Evolutionary conservation across 768 basidiomycete species (phyloP).

Genomic region (Rubroboletus satanas): DNA sequence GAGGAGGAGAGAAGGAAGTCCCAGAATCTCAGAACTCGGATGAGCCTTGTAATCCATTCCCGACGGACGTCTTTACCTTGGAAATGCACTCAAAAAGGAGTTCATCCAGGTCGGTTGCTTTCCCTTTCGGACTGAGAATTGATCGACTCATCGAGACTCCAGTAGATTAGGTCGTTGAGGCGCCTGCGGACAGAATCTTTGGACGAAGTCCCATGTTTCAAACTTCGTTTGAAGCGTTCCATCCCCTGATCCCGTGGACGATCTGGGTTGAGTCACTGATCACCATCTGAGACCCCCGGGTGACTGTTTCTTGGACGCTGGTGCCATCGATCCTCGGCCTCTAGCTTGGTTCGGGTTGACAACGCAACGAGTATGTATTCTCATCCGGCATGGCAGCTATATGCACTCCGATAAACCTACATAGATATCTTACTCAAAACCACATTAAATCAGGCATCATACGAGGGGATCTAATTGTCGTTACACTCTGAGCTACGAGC

Average conservation of each 20-base stretch:
- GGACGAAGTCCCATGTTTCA: too few relatives aligned
- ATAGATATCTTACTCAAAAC: not conserved
- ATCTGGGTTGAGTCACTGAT: too few relatives aligned
- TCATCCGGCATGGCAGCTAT: not conserved
- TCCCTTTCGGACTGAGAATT: not conserved
- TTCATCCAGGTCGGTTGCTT: constrained; percentile 27
- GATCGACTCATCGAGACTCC: constrained; percentile 20
- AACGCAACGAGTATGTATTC: too few relatives aligned
- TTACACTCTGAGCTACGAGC: not conserved
- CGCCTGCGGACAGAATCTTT: too few relatives aligned
- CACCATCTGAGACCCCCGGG: not conserved
- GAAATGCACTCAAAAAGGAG: constrained; percentile 32
- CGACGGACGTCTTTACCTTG: constrained; percentile 41
- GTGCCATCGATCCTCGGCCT: too few relatives aligned
- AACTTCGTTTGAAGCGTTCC: constrained; percentile 24
- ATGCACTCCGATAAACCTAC: too few relatives aligned
- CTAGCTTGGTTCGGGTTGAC: too few relatives aligned
- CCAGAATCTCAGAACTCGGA: constrained; percentile 32
- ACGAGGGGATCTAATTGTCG: not conserved
- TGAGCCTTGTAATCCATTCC: constrained; percentile 34
- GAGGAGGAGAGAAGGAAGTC: constrained; percentile 38
- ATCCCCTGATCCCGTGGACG: not conserved
- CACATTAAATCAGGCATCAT: not conserved
- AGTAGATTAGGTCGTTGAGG: too few relatives aligned
- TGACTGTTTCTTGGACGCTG: not conserved